Percentiles rank a stretch among this genome's conserved stretches.
Conservation (phyloP, 805 yeast genomes). For the Kregervanrija fluxuum region DNA sequence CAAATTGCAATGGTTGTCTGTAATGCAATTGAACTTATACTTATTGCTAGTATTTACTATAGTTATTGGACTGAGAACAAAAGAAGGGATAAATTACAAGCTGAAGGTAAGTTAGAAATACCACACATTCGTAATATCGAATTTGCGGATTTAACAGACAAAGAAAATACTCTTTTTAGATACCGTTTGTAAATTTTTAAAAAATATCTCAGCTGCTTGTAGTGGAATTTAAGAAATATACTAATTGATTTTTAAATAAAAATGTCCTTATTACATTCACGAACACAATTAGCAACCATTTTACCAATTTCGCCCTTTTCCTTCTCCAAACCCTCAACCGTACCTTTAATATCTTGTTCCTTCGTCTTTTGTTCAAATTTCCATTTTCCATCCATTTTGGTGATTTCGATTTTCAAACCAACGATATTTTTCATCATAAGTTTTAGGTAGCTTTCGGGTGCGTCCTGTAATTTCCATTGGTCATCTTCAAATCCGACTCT, state of each 20-base stretch:
- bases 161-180: conserved; percentile 45
- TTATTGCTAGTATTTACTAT: conserved; percentile 6
- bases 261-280: conserved; percentile 1
- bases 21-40: conserved; percentile 14
- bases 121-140: conserved; percentile 11
- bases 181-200: conserved; percentile 22
- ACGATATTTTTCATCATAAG: conserved; percentile 41
- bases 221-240: no score
- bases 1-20: conserved; percentile 35
- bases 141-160: conserved; percentile 32
- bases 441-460: conserved; percentile 42
- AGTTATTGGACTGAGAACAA: conserved; percentile 4
- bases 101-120: conserved; percentile 15
- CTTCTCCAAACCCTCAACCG: conserved; percentile 36
- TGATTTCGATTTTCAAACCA: conserved; percentile 49
- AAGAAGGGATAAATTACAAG: not conserved
- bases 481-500: conserved; percentile 14
- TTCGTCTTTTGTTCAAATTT: conserved; percentile 50
- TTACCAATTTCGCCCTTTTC: conserved; percentile 19
- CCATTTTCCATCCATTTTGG: conserved; percentile 41
- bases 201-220: no score
- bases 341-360: conserved; percentile 42
- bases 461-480: conserved; percentile 51
- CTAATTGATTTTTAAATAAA: no score
- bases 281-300: conserved; percentile 4